phyloP scores from a whole-genome alignment of 1,284 basidiomycete species.

The Paramarasmius palmivorus region DNA sequence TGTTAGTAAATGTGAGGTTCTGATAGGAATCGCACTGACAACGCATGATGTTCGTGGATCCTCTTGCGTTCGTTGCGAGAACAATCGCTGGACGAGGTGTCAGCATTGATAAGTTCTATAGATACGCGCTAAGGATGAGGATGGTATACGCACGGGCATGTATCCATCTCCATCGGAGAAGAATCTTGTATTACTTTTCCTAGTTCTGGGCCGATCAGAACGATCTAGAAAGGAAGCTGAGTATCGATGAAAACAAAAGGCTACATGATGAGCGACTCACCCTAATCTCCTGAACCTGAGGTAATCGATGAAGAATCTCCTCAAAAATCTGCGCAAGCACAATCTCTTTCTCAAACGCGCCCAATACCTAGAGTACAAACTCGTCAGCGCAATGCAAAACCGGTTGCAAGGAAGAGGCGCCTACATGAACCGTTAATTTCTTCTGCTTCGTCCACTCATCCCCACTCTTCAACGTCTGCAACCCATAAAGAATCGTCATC shows the following conservation, averaged over 20 bases:
- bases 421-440: constrained; percentile 31
- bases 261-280: constrained; percentile 19
- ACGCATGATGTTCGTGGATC: not conserved
- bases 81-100: not conserved
- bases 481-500: constrained; percentile 32
- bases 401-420: not conserved
- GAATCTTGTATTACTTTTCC: constrained; percentile 1
- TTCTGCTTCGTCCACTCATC: constrained; percentile 30
- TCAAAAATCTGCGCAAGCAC: constrained; percentile 30
- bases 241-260: not conserved
- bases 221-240: constrained; percentile 21
- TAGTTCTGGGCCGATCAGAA: constrained; percentile 31
- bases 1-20: too few relatives aligned
- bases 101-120: too few relatives aligned
- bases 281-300: constrained; percentile 31
- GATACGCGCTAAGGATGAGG: too few relatives aligned
- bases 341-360: constrained; percentile 28
- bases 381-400: not conserved
- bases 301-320: constrained; percentile 37
- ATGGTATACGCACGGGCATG: constrained; percentile 33
- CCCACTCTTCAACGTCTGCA: constrained; percentile 27
- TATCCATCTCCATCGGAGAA: constrained; percentile 22
- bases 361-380: constrained; percentile 28
- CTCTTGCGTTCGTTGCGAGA: not conserved
- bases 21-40: too few relatives aligned